Evolutionary conservation across 345 rosid species (phyloP).

Genomic region (Salix udensis): DNA sequence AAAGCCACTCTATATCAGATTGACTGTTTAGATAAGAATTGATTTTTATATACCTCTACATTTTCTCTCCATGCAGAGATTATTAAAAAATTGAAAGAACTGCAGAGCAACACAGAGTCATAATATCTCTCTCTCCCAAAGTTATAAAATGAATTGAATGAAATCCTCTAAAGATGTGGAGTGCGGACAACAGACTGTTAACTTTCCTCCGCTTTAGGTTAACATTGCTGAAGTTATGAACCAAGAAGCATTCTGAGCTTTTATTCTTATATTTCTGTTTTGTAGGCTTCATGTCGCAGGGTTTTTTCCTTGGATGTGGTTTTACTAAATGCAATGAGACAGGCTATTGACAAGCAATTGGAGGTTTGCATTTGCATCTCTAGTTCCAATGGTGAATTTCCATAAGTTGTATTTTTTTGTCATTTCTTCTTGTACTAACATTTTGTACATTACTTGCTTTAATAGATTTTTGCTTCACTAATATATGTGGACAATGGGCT

Average conservation of each 20-base stretch:
- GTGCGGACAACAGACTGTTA: neutral
- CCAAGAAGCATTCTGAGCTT: neutral
- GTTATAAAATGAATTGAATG: neutral
- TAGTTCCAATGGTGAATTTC: conserved; percentile 4
- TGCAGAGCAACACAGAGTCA: neutral
- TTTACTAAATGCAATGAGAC: conserved; percentile 59
- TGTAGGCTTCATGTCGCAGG: conserved; percentile 65
- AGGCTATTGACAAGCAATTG: conserved; percentile 51
- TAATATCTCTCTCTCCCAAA: neutral
- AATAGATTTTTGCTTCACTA: conserved; percentile 69
- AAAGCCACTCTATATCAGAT: neutral
- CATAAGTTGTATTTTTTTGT: neutral
- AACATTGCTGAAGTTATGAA: neutral
- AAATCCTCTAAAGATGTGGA: neutral
- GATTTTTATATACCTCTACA: neutral
- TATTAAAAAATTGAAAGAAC: neutral
- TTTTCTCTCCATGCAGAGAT: neutral
- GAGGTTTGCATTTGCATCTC: conserved; percentile 46
- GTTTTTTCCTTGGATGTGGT: conserved; percentile 69
- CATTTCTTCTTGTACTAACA: neutral
- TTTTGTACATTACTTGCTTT: conserved; percentile 14
- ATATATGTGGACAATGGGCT: conserved; percentile 61
- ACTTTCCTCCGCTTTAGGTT: neutral
- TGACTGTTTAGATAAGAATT: neutral
- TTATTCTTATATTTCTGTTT: conserved; percentile 13